Percentiles rank a stretch among this genome's conserved stretches.
Conservation (phyloP, 305 asterid species). For the Rubia peregrina region DNA sequence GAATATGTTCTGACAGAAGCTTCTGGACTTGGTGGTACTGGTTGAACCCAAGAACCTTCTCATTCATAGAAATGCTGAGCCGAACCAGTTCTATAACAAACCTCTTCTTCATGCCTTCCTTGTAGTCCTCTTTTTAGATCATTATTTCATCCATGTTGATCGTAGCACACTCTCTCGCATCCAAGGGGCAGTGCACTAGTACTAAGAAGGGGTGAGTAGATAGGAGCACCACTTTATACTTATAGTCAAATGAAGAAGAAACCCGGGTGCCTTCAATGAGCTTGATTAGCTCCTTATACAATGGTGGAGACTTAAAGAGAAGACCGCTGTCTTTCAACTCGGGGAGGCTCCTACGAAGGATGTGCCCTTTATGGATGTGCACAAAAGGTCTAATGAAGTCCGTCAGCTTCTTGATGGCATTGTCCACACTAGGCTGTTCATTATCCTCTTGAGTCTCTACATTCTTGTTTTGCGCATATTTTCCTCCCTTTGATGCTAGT, state of each 20-base stretch:
- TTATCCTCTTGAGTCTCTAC: constrained; percentile 17
- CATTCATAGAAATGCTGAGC: constrained; percentile 30
- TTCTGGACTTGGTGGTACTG: constrained; percentile 37
- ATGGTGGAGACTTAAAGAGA: constrained; percentile 36
- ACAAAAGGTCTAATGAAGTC: constrained; percentile 44
- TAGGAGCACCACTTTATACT: constrained; percentile 36
- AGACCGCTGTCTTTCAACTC: constrained; percentile 47
- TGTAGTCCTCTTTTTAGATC: constrained; percentile 32
- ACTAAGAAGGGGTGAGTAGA: constrained; percentile 61
- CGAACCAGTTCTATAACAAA: constrained; percentile 49
- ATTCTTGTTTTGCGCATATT: constrained; percentile 2
- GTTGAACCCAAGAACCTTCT: constrained; percentile 58
- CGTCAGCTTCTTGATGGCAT: constrained; percentile 38
- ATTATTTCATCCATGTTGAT: constrained; percentile 25
- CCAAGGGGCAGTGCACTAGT: constrained; percentile 8
- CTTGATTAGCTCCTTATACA: constrained; percentile 45
- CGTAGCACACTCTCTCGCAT: constrained; percentile 18
- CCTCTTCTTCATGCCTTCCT: constrained; percentile 43
- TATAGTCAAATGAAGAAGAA: constrained; percentile 27
- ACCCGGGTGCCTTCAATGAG: constrained; percentile 19
- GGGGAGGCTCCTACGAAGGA: constrained; percentile 48
- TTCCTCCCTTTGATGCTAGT: constrained; percentile 12
- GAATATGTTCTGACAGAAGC: constrained; percentile 40
- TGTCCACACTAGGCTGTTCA: constrained; percentile 16
- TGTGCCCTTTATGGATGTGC: constrained; percentile 54